Conservation (phyloP, 768 basidiomycete genomes). For the Lactarius vividus region DNA sequence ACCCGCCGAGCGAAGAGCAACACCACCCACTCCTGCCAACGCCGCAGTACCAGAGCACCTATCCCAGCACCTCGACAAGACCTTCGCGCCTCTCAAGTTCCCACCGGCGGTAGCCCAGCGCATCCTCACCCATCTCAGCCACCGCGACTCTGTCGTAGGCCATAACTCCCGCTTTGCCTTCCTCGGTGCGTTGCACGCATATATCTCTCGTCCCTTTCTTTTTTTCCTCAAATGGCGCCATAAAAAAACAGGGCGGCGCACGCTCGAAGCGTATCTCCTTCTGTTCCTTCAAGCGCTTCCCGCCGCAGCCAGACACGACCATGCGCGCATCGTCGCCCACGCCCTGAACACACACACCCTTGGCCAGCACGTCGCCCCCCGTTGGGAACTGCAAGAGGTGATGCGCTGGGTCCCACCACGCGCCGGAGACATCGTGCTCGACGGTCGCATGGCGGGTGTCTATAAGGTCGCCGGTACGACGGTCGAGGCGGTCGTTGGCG, state of each 20-base stretch:
- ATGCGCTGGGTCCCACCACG: constrained; percentile 54
- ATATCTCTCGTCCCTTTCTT: background rate
- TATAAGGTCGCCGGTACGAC: constrained; percentile 77
- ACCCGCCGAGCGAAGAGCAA: background rate
- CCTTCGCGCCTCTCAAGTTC: constrained; percentile 68
- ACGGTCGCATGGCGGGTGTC: constrained; percentile 54
- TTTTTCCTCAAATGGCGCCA: background rate
- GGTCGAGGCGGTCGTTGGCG: constrained; percentile 74
- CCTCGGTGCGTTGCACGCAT: constrained; percentile 62
- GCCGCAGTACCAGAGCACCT: constrained; percentile 26
- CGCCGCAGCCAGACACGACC: constrained; percentile 48
- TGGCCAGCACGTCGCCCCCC: constrained; percentile 69
- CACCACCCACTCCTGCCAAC: background rate
- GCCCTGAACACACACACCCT: constrained; percentile 67
- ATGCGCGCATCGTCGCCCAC: constrained; percentile 53
- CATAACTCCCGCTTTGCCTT: constrained; percentile 74
- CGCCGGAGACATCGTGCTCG: constrained; percentile 31
- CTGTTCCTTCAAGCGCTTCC: constrained; percentile 63
- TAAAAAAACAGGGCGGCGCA: constrained; percentile 62
- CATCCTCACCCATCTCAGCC: constrained; percentile 76
- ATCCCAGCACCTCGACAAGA: constrained; percentile 54
- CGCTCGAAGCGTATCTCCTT: constrained; percentile 70
- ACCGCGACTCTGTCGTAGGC: constrained; percentile 58
- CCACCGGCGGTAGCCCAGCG: constrained; percentile 67
- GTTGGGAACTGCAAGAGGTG: constrained; percentile 72